phyloP scores from a whole-genome alignment of 805 yeast genomes.

The Starmerella vitae region DNA sequence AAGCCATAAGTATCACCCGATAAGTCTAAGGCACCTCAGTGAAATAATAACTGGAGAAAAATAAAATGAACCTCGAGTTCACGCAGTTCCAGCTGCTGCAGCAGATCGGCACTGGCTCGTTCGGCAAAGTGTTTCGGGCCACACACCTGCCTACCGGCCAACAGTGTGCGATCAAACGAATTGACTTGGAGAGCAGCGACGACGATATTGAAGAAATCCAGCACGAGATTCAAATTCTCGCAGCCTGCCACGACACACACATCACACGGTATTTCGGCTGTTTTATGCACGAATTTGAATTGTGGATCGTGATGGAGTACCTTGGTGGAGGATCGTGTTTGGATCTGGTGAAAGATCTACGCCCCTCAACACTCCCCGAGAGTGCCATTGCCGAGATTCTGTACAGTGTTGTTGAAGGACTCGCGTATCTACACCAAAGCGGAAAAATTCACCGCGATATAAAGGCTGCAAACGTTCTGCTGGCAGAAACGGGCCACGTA shows the following conservation, averaged over 20 bases:
- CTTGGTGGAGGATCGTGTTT: constrained; percentile 67
- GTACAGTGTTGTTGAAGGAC: constrained; percentile 44
- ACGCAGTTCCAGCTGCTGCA: constrained; percentile 36
- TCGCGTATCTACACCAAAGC: constrained; percentile 50
- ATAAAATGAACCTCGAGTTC: too few species aligned
- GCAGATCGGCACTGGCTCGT: constrained; percentile 65
- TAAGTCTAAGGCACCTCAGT: too few species aligned
- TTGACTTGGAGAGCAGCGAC: constrained; percentile 51
- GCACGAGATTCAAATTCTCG: constrained; percentile 53
- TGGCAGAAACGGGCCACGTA: constrained; percentile 57
- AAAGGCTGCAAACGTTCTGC: constrained; percentile 78
- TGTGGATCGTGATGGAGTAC: constrained; percentile 73
- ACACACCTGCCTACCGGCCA: constrained; percentile 31
- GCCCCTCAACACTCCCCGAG: constrained; percentile 42
- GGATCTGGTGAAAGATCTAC: constrained; percentile 37
- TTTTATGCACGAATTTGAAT: constrained; percentile 51
- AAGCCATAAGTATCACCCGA: too few species aligned
- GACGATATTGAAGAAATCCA: constrained; percentile 64
- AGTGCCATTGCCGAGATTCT: constrained; percentile 41
- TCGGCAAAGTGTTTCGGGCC: constrained; percentile 63
- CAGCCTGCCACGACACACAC: constrained; percentile 49
- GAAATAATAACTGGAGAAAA: too few species aligned
- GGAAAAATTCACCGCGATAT: constrained; percentile 84
- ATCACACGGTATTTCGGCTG: constrained; percentile 61
- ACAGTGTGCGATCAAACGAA: constrained; percentile 31